These are phyloP conservation scores for Quercus cerris DNA, from an alignment of 306 rosid genomes.

Conservation along the genomic window DNA sequence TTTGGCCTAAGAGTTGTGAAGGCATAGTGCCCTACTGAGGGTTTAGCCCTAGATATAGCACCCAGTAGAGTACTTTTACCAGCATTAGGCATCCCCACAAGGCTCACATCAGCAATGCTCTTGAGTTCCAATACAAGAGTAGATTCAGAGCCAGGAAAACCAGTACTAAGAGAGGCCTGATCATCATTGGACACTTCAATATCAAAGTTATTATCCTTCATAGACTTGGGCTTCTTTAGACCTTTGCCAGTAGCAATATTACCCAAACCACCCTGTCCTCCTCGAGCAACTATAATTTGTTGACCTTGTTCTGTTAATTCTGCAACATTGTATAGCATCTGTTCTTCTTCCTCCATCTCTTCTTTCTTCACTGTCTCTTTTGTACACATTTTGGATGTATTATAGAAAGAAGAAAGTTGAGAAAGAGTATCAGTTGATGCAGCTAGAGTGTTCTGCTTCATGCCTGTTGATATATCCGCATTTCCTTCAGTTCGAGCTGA, in stretches of 20 bases:
- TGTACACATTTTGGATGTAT: slow-evolving; percentile 24
- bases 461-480: slow-evolving; percentile 19
- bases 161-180: slow-evolving; percentile 39
- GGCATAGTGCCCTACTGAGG: slow-evolving; percentile 79
- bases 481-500: slow-evolving; percentile 22
- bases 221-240: slow-evolving; percentile 37
- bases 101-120: slow-evolving; percentile 90
- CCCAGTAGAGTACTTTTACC: slow-evolving; percentile 96
- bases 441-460: slow-evolving; percentile 17
- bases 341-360: slow-evolving; percentile 34
- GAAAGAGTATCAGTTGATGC: slow-evolving; percentile 24
- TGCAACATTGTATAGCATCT: slow-evolving; percentile 56
- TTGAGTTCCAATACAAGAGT: slow-evolving; percentile 79
- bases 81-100: slow-evolving; percentile 98
- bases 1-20: slow-evolving; percentile 93
- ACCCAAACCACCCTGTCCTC: slow-evolving; percentile 85
- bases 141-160: slow-evolving; percentile 66
- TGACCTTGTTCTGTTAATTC: slow-evolving; percentile 84
- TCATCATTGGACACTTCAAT: slow-evolving; percentile 32
- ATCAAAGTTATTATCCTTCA: slow-evolving; percentile 13
- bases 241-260: slow-evolving; percentile 40
- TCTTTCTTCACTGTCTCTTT: slow-evolving; percentile 17
- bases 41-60: slow-evolving; percentile 83
- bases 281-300: slow-evolving; percentile 55
- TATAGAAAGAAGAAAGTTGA: slow-evolving; percentile 20